These are phyloP conservation scores for Rutidosis leptorrhynchoides DNA, from an alignment of 129 eudicot genomes.

Conservation along the genomic window DNA sequence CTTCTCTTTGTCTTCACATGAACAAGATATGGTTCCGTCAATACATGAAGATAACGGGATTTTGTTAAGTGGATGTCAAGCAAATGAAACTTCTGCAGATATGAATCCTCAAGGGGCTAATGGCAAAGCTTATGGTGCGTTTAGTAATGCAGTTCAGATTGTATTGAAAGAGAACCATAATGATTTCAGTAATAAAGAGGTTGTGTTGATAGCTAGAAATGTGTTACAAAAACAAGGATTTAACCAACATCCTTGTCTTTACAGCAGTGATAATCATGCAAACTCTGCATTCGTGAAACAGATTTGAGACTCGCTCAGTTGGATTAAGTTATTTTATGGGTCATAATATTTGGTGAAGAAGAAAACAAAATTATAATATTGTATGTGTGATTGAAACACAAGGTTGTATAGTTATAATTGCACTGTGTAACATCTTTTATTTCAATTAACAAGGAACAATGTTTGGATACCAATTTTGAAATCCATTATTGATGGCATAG, in stretches of 20 bases:
- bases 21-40: constrained; percentile 21
- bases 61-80: constrained; percentile 84
- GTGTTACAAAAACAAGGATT: constrained; percentile 48
- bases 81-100: constrained; percentile 76
- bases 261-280: constrained; percentile 81
- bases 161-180: constrained; percentile 41
- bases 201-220: constrained; percentile 56
- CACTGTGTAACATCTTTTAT: not conserved
- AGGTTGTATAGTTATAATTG: not conserved
- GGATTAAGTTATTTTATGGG: not conserved
- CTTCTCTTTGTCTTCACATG: constrained; percentile 32
- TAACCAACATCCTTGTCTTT: constrained; percentile 83
- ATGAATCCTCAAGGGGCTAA: constrained; percentile 34
- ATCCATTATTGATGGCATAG: no score
- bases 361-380: no score
- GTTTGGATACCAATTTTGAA: no score
- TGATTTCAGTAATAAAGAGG: constrained; percentile 50
- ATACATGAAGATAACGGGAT: constrained; percentile 64
- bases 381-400: not conserved
- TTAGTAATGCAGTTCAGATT: constrained; percentile 65
- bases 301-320: not conserved
- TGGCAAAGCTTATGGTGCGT: constrained; percentile 71
- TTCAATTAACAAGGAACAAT: not conserved
- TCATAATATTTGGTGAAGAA: not conserved
- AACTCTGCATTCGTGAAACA: constrained; percentile 44